These are phyloP conservation scores for Candida sojae DNA, from an alignment of 1,139 yeast genomes.

Conservation along the genomic window DNA sequence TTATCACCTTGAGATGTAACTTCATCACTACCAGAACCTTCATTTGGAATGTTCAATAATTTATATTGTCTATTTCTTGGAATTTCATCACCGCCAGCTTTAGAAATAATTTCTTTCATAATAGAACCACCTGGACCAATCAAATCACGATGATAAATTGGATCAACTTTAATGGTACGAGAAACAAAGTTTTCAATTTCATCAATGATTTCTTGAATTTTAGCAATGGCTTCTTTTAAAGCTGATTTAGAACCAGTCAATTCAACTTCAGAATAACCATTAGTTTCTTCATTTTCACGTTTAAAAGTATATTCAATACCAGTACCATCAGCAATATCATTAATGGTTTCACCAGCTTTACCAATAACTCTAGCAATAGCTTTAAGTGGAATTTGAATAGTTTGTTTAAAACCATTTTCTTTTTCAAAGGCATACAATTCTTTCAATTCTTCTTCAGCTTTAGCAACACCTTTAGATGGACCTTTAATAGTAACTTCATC, in stretches of 20 bases:
- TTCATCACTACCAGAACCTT: slow-evolving; percentile 60
- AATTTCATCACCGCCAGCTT: slow-evolving; percentile 74
- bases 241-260: slow-evolving; percentile 80
- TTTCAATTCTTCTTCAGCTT: slow-evolving; percentile 82
- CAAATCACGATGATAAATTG: slow-evolving; percentile 75
- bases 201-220: slow-evolving; percentile 62
- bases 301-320: slow-evolving; percentile 74
- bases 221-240: slow-evolving; percentile 71
- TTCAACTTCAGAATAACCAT: slow-evolving; percentile 57
- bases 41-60: slow-evolving; percentile 74
- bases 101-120: slow-evolving; percentile 70
- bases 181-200: slow-evolving; percentile 69
- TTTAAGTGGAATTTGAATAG: slow-evolving; percentile 64
- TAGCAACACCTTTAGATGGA: slow-evolving; percentile 85
- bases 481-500: slow-evolving; percentile 85
- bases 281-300: slow-evolving; percentile 47
- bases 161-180: slow-evolving; percentile 67
- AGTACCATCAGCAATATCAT: slow-evolving; percentile 76
- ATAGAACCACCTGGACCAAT: slow-evolving; percentile 82
- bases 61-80: slow-evolving; percentile 51
- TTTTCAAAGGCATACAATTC: slow-evolving; percentile 85
- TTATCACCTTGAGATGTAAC: slow-evolving; percentile 78
- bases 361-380: slow-evolving; percentile 88
- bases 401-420: slow-evolving; percentile 75
- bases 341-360: slow-evolving; percentile 81